Percentiles rank a stretch among this genome's conserved stretches.
These are phyloP conservation scores for Colletotrichum sansevieriae DNA, from an alignment of 2,329 filamentous ascomycete genomes.

Conservation along the genomic window DNA sequence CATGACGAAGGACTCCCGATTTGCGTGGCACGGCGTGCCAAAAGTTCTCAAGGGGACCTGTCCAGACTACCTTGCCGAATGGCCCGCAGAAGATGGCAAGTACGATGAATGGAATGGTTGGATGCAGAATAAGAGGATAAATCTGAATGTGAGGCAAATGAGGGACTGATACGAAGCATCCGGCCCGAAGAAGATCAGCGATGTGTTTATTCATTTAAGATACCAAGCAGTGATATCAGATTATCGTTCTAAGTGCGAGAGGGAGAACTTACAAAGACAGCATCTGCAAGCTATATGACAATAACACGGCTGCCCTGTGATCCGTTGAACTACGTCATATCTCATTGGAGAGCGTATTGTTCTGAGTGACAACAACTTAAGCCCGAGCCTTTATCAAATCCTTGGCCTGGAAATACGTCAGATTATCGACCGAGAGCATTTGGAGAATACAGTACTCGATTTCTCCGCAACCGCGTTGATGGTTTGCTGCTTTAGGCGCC, in stretches of 20 bases:
- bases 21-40: conserved; percentile 96
- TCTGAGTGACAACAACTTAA: background rate
- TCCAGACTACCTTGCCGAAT: conserved; percentile 78
- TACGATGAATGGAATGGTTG: conserved; percentile 84
- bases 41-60: conserved; percentile 86
- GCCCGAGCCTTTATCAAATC: conserved; percentile 19
- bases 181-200: background rate
- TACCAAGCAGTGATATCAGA: background rate
- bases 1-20: conserved; percentile 85
- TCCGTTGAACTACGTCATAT: too few relatives aligned
- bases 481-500: conserved; percentile 43
- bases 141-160: conserved; percentile 95
- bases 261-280: too few relatives aligned
- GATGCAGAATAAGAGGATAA: conserved; percentile 90
- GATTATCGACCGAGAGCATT: background rate
- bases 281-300: too few relatives aligned
- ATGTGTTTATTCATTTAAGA: background rate
- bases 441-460: background rate
- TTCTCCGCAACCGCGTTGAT: conserved; percentile 42
- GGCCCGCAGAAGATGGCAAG: conserved; percentile 72
- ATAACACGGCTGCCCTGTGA: too few relatives aligned
- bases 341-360: too few relatives aligned
- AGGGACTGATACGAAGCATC: conserved; percentile 56
- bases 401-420: background rate
- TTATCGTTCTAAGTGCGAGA: background rate